Evolutionary conservation across 495 filamentous ascomycete species (phyloP).

Genomic region (Chaetomium fimeti): DNA sequence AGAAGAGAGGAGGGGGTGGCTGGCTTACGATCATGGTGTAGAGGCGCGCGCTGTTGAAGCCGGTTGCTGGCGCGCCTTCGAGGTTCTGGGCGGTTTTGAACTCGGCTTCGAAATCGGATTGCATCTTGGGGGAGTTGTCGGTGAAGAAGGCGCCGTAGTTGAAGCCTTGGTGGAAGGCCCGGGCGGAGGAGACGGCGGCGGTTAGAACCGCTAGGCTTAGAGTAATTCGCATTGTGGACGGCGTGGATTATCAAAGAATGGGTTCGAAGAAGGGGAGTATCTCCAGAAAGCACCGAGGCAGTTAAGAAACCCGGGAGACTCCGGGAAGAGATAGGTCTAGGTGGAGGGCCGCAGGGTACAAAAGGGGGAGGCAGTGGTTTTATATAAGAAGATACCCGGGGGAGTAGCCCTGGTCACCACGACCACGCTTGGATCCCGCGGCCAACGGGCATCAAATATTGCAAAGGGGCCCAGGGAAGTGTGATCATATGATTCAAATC

Average conservation of each 20-base stretch:
- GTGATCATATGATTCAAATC: background rate
- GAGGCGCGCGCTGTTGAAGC: slow-evolving; percentile 66
- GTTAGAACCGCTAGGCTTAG: slow-evolving; percentile 36
- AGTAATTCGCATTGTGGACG: slow-evolving; percentile 34
- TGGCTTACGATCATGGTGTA: slow-evolving; percentile 48
- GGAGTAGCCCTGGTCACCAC: background rate
- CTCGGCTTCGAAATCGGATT: slow-evolving; percentile 65
- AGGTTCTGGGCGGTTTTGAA: slow-evolving; percentile 71
- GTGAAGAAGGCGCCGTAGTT: slow-evolving; percentile 67
- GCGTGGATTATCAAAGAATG: background rate
- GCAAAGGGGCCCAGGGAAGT: background rate
- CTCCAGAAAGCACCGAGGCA: background rate
- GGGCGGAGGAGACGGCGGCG: slow-evolving; percentile 31
- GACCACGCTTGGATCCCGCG: no score
- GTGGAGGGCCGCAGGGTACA: background rate
- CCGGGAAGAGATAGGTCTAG: background rate
- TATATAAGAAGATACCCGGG: background rate
- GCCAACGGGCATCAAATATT: background rate
- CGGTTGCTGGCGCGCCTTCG: slow-evolving; percentile 42
- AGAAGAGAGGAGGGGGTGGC: no score
- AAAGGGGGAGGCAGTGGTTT: background rate
- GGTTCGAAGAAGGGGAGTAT: background rate
- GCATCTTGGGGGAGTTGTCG: slow-evolving; percentile 59
- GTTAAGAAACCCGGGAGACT: background rate
- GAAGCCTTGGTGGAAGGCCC: slow-evolving; percentile 64